Base-by-base conservation (phyloP, 2,329 filamentous ascomycete genomes). In the Diplodia sapinea region DNA sequence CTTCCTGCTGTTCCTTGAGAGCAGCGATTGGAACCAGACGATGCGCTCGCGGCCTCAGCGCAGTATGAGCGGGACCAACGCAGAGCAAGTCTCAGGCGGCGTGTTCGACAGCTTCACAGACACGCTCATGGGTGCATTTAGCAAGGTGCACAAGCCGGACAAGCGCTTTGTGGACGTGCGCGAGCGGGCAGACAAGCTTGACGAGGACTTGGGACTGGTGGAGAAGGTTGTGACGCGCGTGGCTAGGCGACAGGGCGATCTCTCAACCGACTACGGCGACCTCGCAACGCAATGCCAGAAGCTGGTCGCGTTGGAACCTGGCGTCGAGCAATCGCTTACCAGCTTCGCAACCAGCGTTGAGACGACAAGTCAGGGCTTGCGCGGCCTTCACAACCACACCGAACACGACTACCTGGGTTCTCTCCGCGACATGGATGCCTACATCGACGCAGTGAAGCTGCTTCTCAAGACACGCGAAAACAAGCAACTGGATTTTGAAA, bases 401-500 rank as follows among this genome's bases (percentile, higher is more conserved):
- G 95, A 99, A 76, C 93, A 96, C 74, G 93, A 97, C 79, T 99
- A 99, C 77, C 88, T 99, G 1, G 92, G 93, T 72, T 94, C 91
- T 66, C 84, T 99, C 65, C 89, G 93, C 62, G 95, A 99, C 80
- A 97, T 98, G 94, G 92, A 96, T 74, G 91, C 93, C 31, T 99
- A 98, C 80, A 94, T 93, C 71, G 82, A 87, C n/a, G 91, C 93
- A 0, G 83, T 98, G 56, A 96, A 96, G 79, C 86, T 88, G 29
- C 88, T 99, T 5, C 88, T 99, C 70, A 96, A 96, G 79, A 92
- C 92, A 1, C 90, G 95, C 43, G 95, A 99, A 82, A 93, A 96
- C 82, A 99, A 99, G 78, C 95, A 99, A 78, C 90, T 99, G 68
- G 95, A 99, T 81, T 97, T 94, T 75, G 95, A 99, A 81, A 94